Evolutionary conservation across 768 basidiomycete species (phyloP), one percentile per base, ranked within the genome.

Genomic region (Agrocybe pediades): DNA sequence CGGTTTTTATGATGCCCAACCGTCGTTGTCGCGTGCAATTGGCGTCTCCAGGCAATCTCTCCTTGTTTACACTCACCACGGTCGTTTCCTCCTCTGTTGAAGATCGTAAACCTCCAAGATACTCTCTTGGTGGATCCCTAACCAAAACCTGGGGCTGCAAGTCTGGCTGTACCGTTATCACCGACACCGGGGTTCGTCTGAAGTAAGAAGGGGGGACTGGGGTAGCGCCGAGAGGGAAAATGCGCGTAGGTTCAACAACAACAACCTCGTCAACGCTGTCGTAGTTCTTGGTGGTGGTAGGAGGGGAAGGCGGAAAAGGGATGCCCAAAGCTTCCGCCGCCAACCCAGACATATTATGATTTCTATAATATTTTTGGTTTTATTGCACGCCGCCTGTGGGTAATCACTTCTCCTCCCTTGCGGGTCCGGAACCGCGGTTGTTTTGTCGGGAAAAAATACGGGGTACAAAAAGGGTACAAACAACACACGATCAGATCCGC

Each of bases 51-150:
- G 33, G 33, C n/a, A n/a, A n/a, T n/a, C n/a, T n/a, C n/a, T n/a
- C n/a, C n/a, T 69, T 59, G 72, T 71, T 66, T 69, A 59, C 29
- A 62, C 59, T 53, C 45, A 54, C 53, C 53, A 61, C 62, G 39
- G 41, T 36, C 16, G 20, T 7, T 52, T 56, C 61, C 41, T 56
- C 43, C n/a, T 55, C 59, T 53, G 54, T 49, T 24, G 47, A 29
- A 15, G 56, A 46, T 17, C 46, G 43, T 9, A 44, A 49, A 16
- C 53, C 62, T 40, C 61, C 59, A 39, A 68, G 67, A 13, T 60
- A 62, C 47, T 67, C 63, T 47, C 68, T 62, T 5, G 69, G 68
- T 20, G 71, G 66, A 52, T 70, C 64, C 58, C 69, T 63, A 27
- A 72, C 68, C 20, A 68, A 46, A 25, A 62, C 46, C 20, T 54